Conservation (phyloP, 768 basidiomycete species). For the Hemileccinum rubropunctum region DNA sequence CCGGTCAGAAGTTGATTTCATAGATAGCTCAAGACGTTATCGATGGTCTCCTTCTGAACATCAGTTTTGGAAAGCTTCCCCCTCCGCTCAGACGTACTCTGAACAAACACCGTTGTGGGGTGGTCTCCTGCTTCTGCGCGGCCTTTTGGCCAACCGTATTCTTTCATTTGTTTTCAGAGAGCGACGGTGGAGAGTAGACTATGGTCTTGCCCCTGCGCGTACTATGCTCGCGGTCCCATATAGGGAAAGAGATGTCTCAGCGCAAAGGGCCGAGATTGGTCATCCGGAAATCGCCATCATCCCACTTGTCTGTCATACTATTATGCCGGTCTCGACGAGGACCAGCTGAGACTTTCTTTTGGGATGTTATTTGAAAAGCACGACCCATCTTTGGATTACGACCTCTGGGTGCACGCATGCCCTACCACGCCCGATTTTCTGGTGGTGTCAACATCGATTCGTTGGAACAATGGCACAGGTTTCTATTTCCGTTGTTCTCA, state of each 20-base stretch:
- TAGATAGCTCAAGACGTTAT: constrained; percentile 8
- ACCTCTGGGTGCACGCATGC: constrained; percentile 18
- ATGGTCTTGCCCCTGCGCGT: constrained; percentile 8
- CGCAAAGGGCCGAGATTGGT: constrained; percentile 24
- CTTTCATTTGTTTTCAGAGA: constrained; percentile 20
- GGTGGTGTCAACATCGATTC: constrained; percentile 43
- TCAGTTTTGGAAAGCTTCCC: constrained; percentile 1
- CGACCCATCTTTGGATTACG: constrained; percentile 19
- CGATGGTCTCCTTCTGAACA: constrained; percentile 4
- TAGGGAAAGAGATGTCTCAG: constrained; percentile 26
- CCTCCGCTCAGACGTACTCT: not conserved
- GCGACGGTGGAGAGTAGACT: constrained; percentile 27
- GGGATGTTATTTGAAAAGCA: constrained; percentile 12
- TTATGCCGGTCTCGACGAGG: constrained; percentile 20
- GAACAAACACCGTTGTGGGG: constrained; percentile 7
- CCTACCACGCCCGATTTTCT: constrained; percentile 29
- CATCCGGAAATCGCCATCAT: constrained; percentile 25
- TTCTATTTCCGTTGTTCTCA: constrained; percentile 35
- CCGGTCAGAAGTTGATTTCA: constrained; percentile 6
- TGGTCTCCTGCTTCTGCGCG: constrained; percentile 29
- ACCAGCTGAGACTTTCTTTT: constrained; percentile 17
- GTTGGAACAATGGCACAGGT: constrained; percentile 23
- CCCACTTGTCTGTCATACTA: constrained; percentile 18
- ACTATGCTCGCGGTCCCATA: constrained; percentile 28
- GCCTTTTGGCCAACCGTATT: constrained; percentile 26